A percentile compares a stretch with the other conserved stretches of the same genome.
These are phyloP conservation scores for Sarocladium oryzae DNA, from an alignment of 2,329 filamentous ascomycete species.

Conservation along the genomic window DNA sequence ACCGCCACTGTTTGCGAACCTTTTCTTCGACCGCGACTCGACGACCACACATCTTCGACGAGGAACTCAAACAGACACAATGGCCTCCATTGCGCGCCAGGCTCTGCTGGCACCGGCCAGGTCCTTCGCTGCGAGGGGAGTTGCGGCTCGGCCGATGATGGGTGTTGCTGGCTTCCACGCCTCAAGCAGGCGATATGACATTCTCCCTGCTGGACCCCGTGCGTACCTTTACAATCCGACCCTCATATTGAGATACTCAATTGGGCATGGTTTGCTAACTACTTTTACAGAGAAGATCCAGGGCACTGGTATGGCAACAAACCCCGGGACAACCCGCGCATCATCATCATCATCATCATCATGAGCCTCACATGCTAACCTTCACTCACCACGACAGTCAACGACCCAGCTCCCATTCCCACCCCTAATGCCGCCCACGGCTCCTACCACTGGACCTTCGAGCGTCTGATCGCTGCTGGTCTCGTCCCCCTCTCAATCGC, in stretches of 20 bases:
- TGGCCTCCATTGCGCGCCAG: slow-evolving; percentile 52
- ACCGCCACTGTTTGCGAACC: not conserved
- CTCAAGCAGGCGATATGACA: slow-evolving; percentile 65
- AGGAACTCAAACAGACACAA: slow-evolving; percentile 25
- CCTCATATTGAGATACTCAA: no score
- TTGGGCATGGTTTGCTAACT: not conserved
- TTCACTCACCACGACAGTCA: slow-evolving; percentile 48
- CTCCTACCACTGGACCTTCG: slow-evolving; percentile 98
- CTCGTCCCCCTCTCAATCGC: slow-evolving; percentile 83
- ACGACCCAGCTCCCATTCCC: slow-evolving; percentile 77
- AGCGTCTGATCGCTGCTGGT: slow-evolving; percentile 73
- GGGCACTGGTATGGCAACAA: slow-evolving; percentile 57
- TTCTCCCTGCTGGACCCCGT: slow-evolving; percentile 85
- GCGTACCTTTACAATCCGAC: no score
- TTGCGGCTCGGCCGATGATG: slow-evolving; percentile 22
- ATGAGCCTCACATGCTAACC: slow-evolving; percentile 12
- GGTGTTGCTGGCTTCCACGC: slow-evolving; percentile 81
- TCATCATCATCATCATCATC: not conserved
- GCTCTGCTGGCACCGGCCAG: slow-evolving; percentile 34
- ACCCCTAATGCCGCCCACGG: slow-evolving; percentile 70
- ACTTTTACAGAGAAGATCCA: slow-evolving; percentile 57
- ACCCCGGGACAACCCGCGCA: not conserved
- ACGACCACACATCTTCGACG: not conserved
- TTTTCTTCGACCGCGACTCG: not conserved
- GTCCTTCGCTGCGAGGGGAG: slow-evolving; percentile 11